These are phyloP conservation scores for Verbascum thapsus DNA, from an alignment of 257 asterid genomes.

Conservation along the genomic window DNA sequence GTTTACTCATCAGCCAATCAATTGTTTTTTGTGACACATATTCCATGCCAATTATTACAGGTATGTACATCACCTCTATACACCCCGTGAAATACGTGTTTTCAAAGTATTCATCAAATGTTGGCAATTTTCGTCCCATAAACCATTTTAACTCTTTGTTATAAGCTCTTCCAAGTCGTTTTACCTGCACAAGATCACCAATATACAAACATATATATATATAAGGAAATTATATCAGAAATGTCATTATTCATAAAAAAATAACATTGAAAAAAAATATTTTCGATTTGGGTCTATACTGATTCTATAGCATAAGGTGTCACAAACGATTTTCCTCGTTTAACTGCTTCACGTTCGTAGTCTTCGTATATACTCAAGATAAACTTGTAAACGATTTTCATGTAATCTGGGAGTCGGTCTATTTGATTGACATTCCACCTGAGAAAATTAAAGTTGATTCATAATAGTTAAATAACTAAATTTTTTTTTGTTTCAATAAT, in stretches of 20 bases:
- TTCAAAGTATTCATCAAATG: conserved; percentile 27
- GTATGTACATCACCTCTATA: not conserved
- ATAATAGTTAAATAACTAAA: no score
- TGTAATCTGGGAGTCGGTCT: conserved; percentile 36
- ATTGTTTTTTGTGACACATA: conserved; percentile 22
- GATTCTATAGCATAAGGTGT: conserved; percentile 26
- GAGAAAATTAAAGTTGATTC: no score
- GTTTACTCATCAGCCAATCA: conserved; percentile 30
- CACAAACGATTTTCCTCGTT: conserved; percentile 22
- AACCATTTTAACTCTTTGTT: conserved; percentile 34
- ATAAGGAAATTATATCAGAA: no score
- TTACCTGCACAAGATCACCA: conserved; percentile 15
- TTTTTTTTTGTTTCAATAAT: no score
- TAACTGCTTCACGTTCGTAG: conserved; percentile 24
- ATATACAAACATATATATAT: no score
- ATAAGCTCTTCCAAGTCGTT: conserved; percentile 29
- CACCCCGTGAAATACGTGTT: conserved; percentile 31
- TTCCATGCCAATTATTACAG: conserved; percentile 26
- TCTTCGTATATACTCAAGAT: conserved; percentile 28
- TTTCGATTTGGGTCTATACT: conserved; percentile 18
- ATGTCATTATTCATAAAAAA: no score
- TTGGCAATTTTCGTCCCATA: conserved; percentile 27
- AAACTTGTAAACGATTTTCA: conserved; percentile 38
- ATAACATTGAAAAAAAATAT: no score
- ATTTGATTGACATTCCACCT: conserved; percentile 43